Base-by-base conservation (phyloP, 805 yeast genomes). In the Myxozyma geophila region DNA sequence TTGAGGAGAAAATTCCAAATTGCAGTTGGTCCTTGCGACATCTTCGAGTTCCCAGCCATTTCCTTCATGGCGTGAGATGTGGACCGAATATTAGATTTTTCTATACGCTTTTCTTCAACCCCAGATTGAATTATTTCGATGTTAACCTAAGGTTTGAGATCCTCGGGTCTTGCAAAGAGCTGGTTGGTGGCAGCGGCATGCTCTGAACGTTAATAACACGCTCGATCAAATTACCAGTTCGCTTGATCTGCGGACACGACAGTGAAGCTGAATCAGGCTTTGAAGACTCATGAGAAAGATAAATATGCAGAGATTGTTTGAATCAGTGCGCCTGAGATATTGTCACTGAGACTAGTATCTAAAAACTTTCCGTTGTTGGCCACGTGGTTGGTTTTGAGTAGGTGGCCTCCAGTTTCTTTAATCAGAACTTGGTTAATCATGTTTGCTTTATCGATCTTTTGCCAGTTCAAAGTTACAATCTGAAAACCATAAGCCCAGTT, bases 401-500 rank as follows among this genome's bases (percentile, higher is more conserved):
- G 59, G 28, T 54, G 54, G 7, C 63, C 63, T 9, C 63, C 63
- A 5, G 63, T 36, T 6, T 59, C 75, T 57, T 83, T 85, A 74
- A 92, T 90, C 81, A 92, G 77, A 4, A 96, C 89, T 66, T 88
- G 21, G 85, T 59, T 59, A 23, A 59, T 39, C 63, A 59, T 59
- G 36, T 54, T 59, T 9, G 63, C 41, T 39, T 53, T 64, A 71
- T 95, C 99, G 73, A 85, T 87, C 0, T 93, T 87, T 75, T 93
- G 98, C 98, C 98, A 93, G 73, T 93, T 93, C 0, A 96, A 87
- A 0, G 98, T 98, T 2, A 90, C 98, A 90, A 95, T 84, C 73
- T 93, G 98, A 9, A 83, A 87, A 0, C 99, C 99, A 57, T 82
- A 78, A 54, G 81, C 80, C 98, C 99, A 93, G 71, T 84, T 91